Evolutionary conservation across 495 filamentous ascomycete species (phyloP), one percentile per base, ranked within the genome.

Genomic region (Hypomontagnella monticulosa): DNA sequence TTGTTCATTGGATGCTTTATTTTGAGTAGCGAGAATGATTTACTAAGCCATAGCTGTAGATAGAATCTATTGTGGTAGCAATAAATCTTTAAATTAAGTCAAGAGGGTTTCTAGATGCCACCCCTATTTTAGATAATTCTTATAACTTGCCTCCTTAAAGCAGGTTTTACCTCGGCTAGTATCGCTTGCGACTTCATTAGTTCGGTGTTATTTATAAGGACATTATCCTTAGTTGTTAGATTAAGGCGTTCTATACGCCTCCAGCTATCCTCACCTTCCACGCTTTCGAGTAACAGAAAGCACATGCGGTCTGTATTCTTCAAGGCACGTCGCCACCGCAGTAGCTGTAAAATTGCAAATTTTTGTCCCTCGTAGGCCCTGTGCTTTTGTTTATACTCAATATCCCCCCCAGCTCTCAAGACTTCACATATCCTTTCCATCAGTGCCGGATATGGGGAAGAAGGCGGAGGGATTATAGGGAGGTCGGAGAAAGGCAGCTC

Each of bases 271-370:
- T 37, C 20, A 5, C 37, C 49, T 54, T 59, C 46, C 4, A 65
- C 47, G 19, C 47, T 58, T 18, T 59, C 54, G 0, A 59, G 38
- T 19, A 65, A 18, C 14, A 65, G 19, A 37, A 65, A 65, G 23
- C 50, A 65, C 38, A 19, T 15, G 9, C 12, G 37, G 5, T 53
- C 42, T 1, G 27, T 47, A 30, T 18, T 14, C 15, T 11, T n/a
- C 5, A 51, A 49, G n/a, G 51, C 40, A 6, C 32, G 41, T 18
- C 56, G 37, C 60, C 59, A 67, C 11, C 27, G 50, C 27, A 68
- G 40, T n/a, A 71, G 14, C 50, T 71, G 59, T 32, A 73, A 18
- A 1, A 63, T 40, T 4, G 61, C 67, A 58, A 61, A 73, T 42
- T 51, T 16, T 47, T 73, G 70, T 14, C 56, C 57, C 7, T 10